Conservation (phyloP, 1,284 basidiomycete genomes). For the Cryptococcus sp. region DNA sequence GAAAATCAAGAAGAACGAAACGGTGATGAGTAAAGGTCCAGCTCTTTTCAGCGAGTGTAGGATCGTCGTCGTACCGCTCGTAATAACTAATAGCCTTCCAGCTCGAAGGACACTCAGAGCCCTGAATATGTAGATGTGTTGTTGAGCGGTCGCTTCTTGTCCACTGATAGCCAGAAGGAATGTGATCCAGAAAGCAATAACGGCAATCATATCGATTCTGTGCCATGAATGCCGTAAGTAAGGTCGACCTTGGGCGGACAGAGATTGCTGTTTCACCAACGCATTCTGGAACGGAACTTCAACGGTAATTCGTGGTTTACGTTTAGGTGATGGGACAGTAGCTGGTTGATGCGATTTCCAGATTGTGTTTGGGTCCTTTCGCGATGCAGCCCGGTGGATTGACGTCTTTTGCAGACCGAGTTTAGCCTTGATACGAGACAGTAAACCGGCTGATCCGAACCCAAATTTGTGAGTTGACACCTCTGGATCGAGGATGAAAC, state of each 20-base stretch:
- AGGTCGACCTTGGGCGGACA: constrained; percentile 52
- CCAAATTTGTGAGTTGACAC: constrained; percentile 55
- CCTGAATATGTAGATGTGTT: constrained; percentile 82
- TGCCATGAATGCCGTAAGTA: constrained; percentile 94
- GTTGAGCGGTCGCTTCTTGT: constrained; percentile 57
- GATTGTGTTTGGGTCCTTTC: background rate
- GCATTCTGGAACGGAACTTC: constrained; percentile 53
- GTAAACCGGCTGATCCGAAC: constrained; percentile 48
- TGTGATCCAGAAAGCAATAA: constrained; percentile 56
- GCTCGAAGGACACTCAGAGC: constrained; percentile 84
- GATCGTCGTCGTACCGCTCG: constrained; percentile 91
- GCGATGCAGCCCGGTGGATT: constrained; percentile 5
- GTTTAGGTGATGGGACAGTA: constrained; percentile 2
- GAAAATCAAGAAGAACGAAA: constrained; percentile 86
- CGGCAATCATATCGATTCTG: constrained; percentile 81
- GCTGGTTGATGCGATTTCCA: background rate
- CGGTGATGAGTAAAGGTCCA: constrained; percentile 77
- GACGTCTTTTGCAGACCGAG: constrained; percentile 8
- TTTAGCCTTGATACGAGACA: constrained; percentile 8
- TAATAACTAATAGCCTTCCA: constrained; percentile 78
- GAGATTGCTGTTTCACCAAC: constrained; percentile 45
- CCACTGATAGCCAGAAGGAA: constrained; percentile 66
- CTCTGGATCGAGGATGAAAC: constrained; percentile 84
- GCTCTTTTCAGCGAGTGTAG: constrained; percentile 89
- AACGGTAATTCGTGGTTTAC: constrained; percentile 12